Base-by-base conservation (phyloP, 2,329 filamentous ascomycete genomes). In the Zymoseptoria brevis region DNA sequence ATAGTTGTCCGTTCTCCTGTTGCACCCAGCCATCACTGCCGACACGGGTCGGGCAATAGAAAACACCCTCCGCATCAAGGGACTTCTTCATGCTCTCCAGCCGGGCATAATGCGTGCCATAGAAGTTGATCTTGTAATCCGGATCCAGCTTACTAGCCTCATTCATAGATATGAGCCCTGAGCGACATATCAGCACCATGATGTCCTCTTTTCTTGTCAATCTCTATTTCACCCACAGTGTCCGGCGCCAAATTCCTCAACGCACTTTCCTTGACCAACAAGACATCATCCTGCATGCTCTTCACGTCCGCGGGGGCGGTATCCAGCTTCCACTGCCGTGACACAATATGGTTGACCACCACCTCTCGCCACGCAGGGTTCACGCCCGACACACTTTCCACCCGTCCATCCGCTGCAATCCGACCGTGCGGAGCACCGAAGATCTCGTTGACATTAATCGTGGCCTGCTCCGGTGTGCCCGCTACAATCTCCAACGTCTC, bases 351-450 rank as follows among this genome's bases (percentile, higher is more conserved):
- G 55, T 70, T 65, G 35, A 74, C 61, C 57, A 73, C 72, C 0
- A 78, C 73, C 11, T 64, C 76, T 16, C 82, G 74, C 80, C 81
- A 85, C 0, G 79, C 79, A 0, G 81, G 80, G 45, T 78, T 77
- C 2, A 81, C 75, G 0, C 80, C 71, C 29, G 79, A 78, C 50
- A 80, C 66, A 0, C 72, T 68, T 0, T 80, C 74, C 35, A 75
- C 75, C 0, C 72, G 72, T 0, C 72, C 69, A 48, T 75, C 73
- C n/a, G 75, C 64, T 19, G 48, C 53, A 2, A 73, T 65, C 1
- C 68, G 64, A 0, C 72, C 68, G 0, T 75, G 51, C 9, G 53
- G 49, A 11, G 53, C 74, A 1, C 66, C 63, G 54, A 75, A 72
- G 2, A 79, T 65, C 0, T 77, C 77, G 9, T 73, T 63, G 2